These are phyloP conservation scores for Amphichorda felina DNA, from an alignment of 2,329 filamentous ascomycete genomes.

Conservation along the genomic window DNA sequence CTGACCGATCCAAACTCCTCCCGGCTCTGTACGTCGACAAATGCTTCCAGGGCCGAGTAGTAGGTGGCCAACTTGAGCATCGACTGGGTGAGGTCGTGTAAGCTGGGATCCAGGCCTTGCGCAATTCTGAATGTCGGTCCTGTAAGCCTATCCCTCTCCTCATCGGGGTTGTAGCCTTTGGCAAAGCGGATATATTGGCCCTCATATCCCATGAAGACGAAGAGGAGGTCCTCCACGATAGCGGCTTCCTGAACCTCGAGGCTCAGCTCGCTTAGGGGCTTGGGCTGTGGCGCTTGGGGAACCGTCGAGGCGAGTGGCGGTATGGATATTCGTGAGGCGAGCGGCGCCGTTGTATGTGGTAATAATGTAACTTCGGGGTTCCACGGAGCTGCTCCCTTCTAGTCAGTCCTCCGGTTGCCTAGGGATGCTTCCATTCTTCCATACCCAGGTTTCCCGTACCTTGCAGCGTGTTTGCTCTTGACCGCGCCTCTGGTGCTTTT, in stretches of 20 bases:
- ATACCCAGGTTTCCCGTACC: constrained; percentile 22
- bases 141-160: constrained; percentile 76
- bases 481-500: constrained; percentile 30
- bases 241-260: constrained; percentile 76
- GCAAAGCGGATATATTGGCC: constrained; percentile 91
- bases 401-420: too few species aligned
- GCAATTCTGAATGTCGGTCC: constrained; percentile 74
- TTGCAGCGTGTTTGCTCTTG: constrained; percentile 34
- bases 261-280: constrained; percentile 61
- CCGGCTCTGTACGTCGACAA: constrained; percentile 86
- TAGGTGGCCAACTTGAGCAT: constrained; percentile 94
- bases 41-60: constrained; percentile 81
- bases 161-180: constrained; percentile 68
- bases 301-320: constrained; percentile 69
- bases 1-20: constrained; percentile 92
- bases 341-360: constrained; percentile 54
- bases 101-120: constrained; percentile 76
- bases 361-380: constrained; percentile 68
- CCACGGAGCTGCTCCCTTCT: constrained; percentile 48
- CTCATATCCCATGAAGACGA: constrained; percentile 96
- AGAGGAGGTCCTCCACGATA: constrained; percentile 82
- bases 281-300: constrained; percentile 54
- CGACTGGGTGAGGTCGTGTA: constrained; percentile 74
- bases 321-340: constrained; percentile 52
- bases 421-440: too few species aligned